Evolutionary conservation across 2,329 filamentous ascomycete genomes (phyloP), one percentile per base, ranked within the genome.

Genomic region (Fusarium mangiferae): DNA sequence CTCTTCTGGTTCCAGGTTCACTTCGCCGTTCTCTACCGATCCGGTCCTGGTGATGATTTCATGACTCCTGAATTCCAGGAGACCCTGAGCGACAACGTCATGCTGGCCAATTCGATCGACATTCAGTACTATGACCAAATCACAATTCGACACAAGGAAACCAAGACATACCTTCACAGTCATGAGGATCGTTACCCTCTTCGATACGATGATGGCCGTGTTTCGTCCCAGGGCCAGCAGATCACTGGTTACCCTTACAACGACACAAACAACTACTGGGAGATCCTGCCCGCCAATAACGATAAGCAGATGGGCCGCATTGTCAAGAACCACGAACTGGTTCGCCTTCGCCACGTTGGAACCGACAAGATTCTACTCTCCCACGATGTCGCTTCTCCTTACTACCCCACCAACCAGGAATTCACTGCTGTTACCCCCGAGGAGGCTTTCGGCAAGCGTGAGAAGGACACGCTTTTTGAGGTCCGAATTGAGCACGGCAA

Each of bases 1-100:
- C 90, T 99, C 52, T 98, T 99, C 88, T 99, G 96, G 96, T 99
- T 99, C 91, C 96, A 99, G 88, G 95, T 99, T 36, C 96, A 99
- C 85, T 99, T 99, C 83, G 89, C 94, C 49, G 94, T 99, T 78
- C 88, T 99, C 72, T 92, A 86, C 75, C 90, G 92, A 68, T 98
- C 96, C 59, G 96, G 96, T 41, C 96, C 96, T 49, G 96, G 96
- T 61, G 96, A 99, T 81, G 96, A 98, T 80, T 99, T 99, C 85
- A 99, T 99, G 96, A 95, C 93, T 8, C 96, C 96, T 4, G 94
- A 96, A 80, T 99, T 99, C 86, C 96, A 99, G 85, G 95, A 98
- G 85, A 98, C 96, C 4, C 87, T 99, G 73, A 95, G 93, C 80
- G 96, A 99, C 86, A 99, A 99, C 81, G 85, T 93, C 70, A 96